Evolutionary conservation across 2,329 filamentous ascomycete species (phyloP).

Genomic region (Alternaria gansuensis): DNA sequence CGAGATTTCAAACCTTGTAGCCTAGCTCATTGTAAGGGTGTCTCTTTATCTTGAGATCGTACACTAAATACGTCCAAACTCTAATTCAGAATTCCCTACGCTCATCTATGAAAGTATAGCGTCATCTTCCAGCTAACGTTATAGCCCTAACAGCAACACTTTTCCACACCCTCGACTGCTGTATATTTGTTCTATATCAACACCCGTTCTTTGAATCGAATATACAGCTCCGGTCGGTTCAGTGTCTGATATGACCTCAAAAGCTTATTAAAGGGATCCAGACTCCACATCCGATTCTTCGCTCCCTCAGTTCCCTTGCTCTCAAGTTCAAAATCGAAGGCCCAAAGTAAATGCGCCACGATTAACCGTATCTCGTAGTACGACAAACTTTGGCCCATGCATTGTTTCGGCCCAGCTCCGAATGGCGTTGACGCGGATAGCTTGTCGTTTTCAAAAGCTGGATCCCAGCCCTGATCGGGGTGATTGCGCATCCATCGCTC

Average conservation of each 20-base stretch:
- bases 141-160: neutral
- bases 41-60: neutral
- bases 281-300: constrained; percentile 1
- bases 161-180: neutral
- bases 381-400: constrained; percentile 4
- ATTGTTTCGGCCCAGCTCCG: neutral
- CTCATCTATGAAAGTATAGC: no score
- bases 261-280: neutral
- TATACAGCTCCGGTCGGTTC: neutral
- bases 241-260: neutral
- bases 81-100: no score
- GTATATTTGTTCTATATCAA: neutral
- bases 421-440: neutral
- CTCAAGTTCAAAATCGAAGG: constrained; percentile 2
- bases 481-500: constrained; percentile 7
- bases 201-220: neutral
- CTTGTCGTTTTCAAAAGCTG: neutral
- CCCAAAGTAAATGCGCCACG: constrained; percentile 2
- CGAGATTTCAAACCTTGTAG: neutral
- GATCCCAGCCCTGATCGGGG: constrained; percentile 1
- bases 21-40: neutral
- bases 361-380: neutral
- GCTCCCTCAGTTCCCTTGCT: neutral
- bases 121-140: neutral
- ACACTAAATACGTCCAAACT: no score